These are phyloP conservation scores for Vicia sativa DNA, from an alignment of 306 rosid species.

Conservation along the genomic window DNA sequence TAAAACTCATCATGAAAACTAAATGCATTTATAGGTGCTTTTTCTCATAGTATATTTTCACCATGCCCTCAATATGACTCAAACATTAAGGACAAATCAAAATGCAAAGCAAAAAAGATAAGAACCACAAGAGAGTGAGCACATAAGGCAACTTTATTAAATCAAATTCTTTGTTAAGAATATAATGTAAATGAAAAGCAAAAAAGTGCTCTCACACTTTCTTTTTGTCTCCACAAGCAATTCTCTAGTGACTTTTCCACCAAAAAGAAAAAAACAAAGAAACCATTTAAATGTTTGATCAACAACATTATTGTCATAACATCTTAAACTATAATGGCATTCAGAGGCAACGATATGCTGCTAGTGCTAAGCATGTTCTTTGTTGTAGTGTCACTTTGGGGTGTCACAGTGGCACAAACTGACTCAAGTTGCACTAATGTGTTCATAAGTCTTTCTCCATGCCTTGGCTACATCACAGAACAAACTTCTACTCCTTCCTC, in stretches of 20 bases:
- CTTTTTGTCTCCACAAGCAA: conserved; percentile 35
- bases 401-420: conserved; percentile 38
- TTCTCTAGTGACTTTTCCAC: conserved; percentile 29
- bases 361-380: conserved; percentile 33
- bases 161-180: conserved; percentile 40
- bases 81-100: conserved; percentile 21
- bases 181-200: conserved; percentile 33
- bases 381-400: conserved; percentile 35
- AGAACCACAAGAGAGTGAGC: conserved; percentile 32
- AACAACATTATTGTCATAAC: not conserved
- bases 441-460: conserved; percentile 54
- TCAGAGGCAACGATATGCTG: conserved; percentile 32
- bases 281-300: conserved; percentile 25
- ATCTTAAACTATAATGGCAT: conserved; percentile 43
- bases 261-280: conserved; percentile 8
- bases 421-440: conserved; percentile 55
- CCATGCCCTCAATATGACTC: not conserved
- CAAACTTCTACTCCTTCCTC: conserved; percentile 49
- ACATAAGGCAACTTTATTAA: conserved; percentile 47
- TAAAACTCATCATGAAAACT: conserved; percentile 38
- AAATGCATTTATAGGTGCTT: conserved; percentile 31
- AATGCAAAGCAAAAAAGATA: conserved; percentile 34
- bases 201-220: conserved; percentile 25
- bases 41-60: not conserved
- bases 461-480: conserved; percentile 63